phyloP scores from a whole-genome alignment of 441 rosid genomes.

The Raphanus hybrid region DNA sequence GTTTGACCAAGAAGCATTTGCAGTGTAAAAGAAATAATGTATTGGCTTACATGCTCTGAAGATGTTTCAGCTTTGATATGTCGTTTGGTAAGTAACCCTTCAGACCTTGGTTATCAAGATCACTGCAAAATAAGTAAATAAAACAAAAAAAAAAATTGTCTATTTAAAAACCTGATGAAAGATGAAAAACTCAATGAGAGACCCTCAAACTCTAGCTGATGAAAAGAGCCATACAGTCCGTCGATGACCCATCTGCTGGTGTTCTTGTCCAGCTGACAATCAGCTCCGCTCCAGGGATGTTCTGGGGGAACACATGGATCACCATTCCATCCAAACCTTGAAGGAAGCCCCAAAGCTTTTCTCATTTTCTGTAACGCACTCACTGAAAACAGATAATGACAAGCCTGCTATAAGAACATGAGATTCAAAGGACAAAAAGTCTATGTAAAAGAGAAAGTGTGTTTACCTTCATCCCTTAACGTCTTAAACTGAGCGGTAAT shows the following conservation, averaged over 20 bases:
- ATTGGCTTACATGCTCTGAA: constrained; percentile 83
- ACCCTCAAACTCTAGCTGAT: constrained; percentile 7
- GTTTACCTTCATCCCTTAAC: constrained; percentile 74
- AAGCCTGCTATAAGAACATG: too few species aligned
- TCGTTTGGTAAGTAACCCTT: constrained; percentile 81
- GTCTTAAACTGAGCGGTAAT: constrained; percentile 75
- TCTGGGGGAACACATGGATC: constrained; percentile 99
- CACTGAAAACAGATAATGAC: constrained; percentile 48
- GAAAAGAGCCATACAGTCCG: constrained; percentile 75
- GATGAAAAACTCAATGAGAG: constrained; percentile 14
- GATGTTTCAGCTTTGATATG: constrained; percentile 72
- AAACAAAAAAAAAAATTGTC: background rate
- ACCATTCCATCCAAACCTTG: constrained; percentile 97
- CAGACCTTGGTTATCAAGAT: constrained; percentile 87
- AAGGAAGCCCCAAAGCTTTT: constrained; percentile 80
- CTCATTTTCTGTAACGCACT: constrained; percentile 72
- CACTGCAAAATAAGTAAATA: constrained; percentile 47
- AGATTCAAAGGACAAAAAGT: background rate
- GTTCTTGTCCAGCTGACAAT: constrained; percentile 73
- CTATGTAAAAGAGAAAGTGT: background rate
- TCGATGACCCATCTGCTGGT: constrained; percentile 88
- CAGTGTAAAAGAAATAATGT: constrained; percentile 10
- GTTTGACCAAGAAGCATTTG: background rate
- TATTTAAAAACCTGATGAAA: background rate
- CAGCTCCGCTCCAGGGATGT: constrained; percentile 98